Evolutionary conservation across 2,329 filamentous ascomycete genomes (phyloP), one percentile per base, ranked within the genome.

Genomic region (Clonostachys rhizophaga): DNA sequence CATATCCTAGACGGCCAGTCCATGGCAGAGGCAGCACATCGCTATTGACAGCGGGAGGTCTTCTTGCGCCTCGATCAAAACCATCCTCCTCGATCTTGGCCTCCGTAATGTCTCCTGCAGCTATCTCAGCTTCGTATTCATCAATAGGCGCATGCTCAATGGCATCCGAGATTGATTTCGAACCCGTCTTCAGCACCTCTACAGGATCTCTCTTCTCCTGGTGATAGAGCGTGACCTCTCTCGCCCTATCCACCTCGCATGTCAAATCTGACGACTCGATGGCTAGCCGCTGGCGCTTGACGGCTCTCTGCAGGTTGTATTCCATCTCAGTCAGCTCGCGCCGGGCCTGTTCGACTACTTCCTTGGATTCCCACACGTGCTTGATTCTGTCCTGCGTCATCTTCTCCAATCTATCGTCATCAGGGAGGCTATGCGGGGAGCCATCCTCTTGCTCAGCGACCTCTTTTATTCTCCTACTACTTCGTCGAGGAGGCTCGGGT

Each of bases 1-100:
- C 90, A 76, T 95, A 96, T 49, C 91, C 91, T 51, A 96, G 63
- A 30, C 91, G 79, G 1, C 92, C 92, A 67, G 86, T 90, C 91
- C 91, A 96, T 1, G 91, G 92, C 18, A 96, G 65, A 20, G 92
- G 92, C 17, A 96, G 73, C 58, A 85, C 89, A 53, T 81, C 80
- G 60, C 90, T 96, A 58, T 96, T 87, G 14, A 95, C 83, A 0
- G 91, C 81, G 7, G 90, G 89, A 12, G 86, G 79, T 47, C 89
- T 74, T 43, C 55, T 62, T 4, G 70, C 67, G 2, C 66, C 68
- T n/a, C 68, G 62, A 11, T 70, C 64, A 1, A 55, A 49, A 2
- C 45, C 44, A 1, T 63, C 61, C 1, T 58, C 58, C 5, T 53
- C 50, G 5, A 41, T 47, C 5, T 53, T 51, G 13, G 50, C 50